Conservation (phyloP, 2,329 filamentous ascomycete genomes). For the Aspergillus sojae region DNA sequence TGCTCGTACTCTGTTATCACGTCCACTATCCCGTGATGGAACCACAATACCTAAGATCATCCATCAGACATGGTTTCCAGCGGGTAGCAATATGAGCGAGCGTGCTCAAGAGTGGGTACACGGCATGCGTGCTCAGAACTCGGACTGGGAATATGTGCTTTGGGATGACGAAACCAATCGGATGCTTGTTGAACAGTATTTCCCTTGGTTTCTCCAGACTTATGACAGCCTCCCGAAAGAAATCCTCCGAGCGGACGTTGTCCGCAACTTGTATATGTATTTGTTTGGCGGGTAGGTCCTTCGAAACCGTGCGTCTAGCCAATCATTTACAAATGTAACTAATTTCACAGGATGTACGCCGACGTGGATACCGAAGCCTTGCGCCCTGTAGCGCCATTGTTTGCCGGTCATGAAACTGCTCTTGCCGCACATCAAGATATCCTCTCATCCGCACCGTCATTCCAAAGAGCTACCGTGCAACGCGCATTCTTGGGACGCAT, state of each 20-base stretch:
- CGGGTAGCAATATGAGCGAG: conserved; percentile 25
- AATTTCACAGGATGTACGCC: conserved; percentile 21
- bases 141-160: conserved; percentile 26
- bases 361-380: conserved; percentile 26
- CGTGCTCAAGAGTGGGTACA: conserved; percentile 21
- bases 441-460: background rate
- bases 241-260: conserved; percentile 23
- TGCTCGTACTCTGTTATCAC: conserved; percentile 16
- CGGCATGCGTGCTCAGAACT: conserved; percentile 17
- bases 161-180: conserved; percentile 25
- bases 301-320: background rate
- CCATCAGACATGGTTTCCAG: conserved; percentile 27
- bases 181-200: conserved; percentile 19
- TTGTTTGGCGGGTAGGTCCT: conserved; percentile 21
- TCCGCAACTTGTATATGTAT: conserved; percentile 26
- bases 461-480: background rate
- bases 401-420: conserved; percentile 16
- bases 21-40: conserved; percentile 15
- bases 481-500: conserved; percentile 25
- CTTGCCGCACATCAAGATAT: conserved; percentile 11
- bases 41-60: conserved; percentile 24
- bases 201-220: conserved; percentile 22
- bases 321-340: background rate
- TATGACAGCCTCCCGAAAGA: conserved; percentile 22
- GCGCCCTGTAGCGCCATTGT: conserved; percentile 18